These are phyloP conservation scores for Arthonia radiata DNA, from an alignment of 495 filamentous ascomycete genomes.

Conservation along the genomic window DNA sequence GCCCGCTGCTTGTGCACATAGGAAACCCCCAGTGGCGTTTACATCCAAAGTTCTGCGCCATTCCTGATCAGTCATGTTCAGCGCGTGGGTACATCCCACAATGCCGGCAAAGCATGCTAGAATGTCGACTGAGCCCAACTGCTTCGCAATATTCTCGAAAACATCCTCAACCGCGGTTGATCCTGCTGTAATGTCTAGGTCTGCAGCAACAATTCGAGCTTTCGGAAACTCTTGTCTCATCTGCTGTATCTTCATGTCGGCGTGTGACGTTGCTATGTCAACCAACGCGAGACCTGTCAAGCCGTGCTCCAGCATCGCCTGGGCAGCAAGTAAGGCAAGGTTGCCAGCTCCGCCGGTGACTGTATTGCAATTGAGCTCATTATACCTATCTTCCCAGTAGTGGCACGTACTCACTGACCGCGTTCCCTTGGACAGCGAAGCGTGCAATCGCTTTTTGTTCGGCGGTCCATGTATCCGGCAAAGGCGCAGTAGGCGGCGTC, in stretches of 20 bases:
- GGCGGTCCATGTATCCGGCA: slow-evolving; percentile 17
- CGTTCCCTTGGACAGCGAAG: slow-evolving; percentile 38
- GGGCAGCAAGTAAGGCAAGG: slow-evolving; percentile 31
- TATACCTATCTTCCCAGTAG: background rate
- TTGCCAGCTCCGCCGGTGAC: slow-evolving; percentile 48
- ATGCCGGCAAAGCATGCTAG: slow-evolving; percentile 45
- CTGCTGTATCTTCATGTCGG: slow-evolving; percentile 13
- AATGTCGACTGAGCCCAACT: slow-evolving; percentile 29
- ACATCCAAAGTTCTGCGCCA: slow-evolving; percentile 39
- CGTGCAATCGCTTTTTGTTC: slow-evolving; percentile 25
- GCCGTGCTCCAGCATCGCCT: slow-evolving; percentile 51
- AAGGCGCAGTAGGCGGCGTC: slow-evolving; percentile 21
- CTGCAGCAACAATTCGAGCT: slow-evolving; percentile 19
- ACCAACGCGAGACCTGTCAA: slow-evolving; percentile 32
- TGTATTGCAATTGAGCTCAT: slow-evolving; percentile 1
- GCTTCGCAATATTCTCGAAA: slow-evolving; percentile 14
- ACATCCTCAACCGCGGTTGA: slow-evolving; percentile 21
- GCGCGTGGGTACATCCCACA: slow-evolving; percentile 29
- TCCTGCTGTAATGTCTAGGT: slow-evolving; percentile 31
- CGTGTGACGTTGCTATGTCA: slow-evolving; percentile 22
- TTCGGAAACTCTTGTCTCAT: slow-evolving; percentile 28
- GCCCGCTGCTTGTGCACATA: slow-evolving; percentile 41
- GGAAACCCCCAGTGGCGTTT: slow-evolving; percentile 41
- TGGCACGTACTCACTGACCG: slow-evolving; percentile 19
- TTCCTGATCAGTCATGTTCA: slow-evolving; percentile 26